A percentile compares a stretch with the other conserved stretches of the same genome.
phyloP scores from a whole-genome alignment of 1,284 basidiomycete species.

The Ceratobasidium sp. region DNA sequence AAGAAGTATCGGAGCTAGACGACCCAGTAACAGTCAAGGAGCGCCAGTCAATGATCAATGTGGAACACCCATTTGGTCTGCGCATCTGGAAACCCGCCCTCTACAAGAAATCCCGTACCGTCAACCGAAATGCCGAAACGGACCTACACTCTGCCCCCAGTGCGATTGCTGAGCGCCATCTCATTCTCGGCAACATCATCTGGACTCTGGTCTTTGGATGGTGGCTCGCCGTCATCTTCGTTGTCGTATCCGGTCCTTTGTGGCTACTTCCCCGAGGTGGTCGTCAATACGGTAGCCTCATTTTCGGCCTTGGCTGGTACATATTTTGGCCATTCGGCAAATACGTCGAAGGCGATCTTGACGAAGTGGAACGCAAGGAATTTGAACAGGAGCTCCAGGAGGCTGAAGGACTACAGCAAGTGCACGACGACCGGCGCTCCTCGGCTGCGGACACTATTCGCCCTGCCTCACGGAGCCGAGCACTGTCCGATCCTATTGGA shows the following conservation, averaged over 20 bases:
- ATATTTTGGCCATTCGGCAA: slow-evolving; percentile 98
- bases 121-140: slow-evolving; percentile 94
- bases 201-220: slow-evolving; percentile 90
- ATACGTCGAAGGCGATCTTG: slow-evolving; percentile 88
- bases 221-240: slow-evolving; percentile 85
- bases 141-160: slow-evolving; percentile 93
- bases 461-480: not conserved
- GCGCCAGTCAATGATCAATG: slow-evolving; percentile 97
- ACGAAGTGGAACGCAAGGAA: slow-evolving; percentile 44
- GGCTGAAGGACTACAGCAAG: slow-evolving; percentile 52
- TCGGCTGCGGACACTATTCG: slow-evolving; percentile 25
- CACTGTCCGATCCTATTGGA: slow-evolving; percentile 36
- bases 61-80: slow-evolving; percentile 98
- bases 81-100: slow-evolving; percentile 99
- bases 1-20: slow-evolving; percentile 48
- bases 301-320: slow-evolving; percentile 95
- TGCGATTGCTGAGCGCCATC: slow-evolving; percentile 87
- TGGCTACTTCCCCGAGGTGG: slow-evolving; percentile 81
- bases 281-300: slow-evolving; percentile 81
- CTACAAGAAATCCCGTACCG: slow-evolving; percentile 97
- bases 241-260: slow-evolving; percentile 70
- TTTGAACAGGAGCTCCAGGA: slow-evolving; percentile 54
- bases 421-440: slow-evolving; percentile 42
- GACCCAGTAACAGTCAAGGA: slow-evolving; percentile 96
- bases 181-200: slow-evolving; percentile 90